Conservation (phyloP, 1,284 basidiomycete genomes). For the Microbotryum scabiosae region DNA sequence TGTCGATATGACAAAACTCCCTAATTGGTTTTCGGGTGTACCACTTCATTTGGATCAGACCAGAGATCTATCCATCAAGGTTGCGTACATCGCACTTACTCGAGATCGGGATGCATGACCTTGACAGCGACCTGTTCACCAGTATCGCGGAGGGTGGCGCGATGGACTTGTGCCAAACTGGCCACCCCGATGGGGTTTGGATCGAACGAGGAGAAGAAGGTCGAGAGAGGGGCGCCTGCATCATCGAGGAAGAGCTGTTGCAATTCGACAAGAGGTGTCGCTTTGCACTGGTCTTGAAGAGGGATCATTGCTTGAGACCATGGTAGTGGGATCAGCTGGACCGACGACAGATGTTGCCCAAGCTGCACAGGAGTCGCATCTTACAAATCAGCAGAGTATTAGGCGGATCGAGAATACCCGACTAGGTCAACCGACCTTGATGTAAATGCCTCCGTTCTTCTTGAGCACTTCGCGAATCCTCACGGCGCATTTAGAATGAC, state of each 20-base stretch:
- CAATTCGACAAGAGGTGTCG: constrained; percentile 62
- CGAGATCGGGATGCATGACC: constrained; percentile 89
- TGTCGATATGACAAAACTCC: constrained; percentile 87
- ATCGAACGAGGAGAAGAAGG: constrained; percentile 65
- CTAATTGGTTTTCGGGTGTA: background rate
- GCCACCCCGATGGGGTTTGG: constrained; percentile 88
- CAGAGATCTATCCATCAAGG: no score
- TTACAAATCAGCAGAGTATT: background rate
- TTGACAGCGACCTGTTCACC: constrained; percentile 84
- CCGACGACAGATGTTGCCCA: constrained; percentile 71
- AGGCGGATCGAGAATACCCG: background rate
- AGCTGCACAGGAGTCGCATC: constrained; percentile 32
- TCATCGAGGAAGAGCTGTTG: constrained; percentile 62
- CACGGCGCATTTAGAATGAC: constrained; percentile 58
- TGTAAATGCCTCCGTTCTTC: constrained; percentile 87
- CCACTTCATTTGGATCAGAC: no score
- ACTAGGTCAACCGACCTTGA: constrained; percentile 53
- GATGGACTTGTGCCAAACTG: constrained; percentile 87
- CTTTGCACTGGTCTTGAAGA: constrained; percentile 56
- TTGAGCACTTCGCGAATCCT: constrained; percentile 69
- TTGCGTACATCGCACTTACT: constrained; percentile 34
- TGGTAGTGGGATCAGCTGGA: constrained; percentile 60
- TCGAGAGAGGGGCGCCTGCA: constrained; percentile 47
- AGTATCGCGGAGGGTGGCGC: constrained; percentile 62
- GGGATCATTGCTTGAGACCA: constrained; percentile 49